Conservation (phyloP, 495 filamentous ascomycete species). For the Xylaria cubensis region DNA sequence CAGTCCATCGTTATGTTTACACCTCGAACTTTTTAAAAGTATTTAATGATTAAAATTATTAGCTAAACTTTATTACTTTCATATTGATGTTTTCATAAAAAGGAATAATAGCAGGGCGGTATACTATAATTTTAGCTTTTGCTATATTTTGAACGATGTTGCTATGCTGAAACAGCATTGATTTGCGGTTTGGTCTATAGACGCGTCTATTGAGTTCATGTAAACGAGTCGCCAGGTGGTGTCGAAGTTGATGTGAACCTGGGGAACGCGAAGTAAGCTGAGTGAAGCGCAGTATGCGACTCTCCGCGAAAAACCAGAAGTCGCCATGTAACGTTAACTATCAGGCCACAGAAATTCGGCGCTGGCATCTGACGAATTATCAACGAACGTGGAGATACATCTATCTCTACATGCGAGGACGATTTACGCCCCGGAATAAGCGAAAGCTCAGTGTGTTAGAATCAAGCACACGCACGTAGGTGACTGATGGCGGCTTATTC, state of each 20-base stretch:
- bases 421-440: background rate
- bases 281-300: background rate
- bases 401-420: background rate
- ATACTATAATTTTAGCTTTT: too few relatives aligned
- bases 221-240: background rate
- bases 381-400: background rate
- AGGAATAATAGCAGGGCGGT: too few relatives aligned
- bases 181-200: background rate
- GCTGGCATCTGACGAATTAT: background rate
- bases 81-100: too few relatives aligned
- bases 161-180: too few relatives aligned
- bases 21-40: too few relatives aligned
- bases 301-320: background rate
- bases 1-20: too few relatives aligned
- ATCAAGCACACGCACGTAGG: background rate
- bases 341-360: background rate
- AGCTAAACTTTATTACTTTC: too few relatives aligned
- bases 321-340: background rate
- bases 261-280: background rate
- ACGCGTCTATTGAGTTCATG: background rate
- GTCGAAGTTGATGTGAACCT: background rate
- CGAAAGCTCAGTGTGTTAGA: slow-evolving; percentile 5
- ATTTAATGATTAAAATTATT: too few relatives aligned
- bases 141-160: too few relatives aligned
- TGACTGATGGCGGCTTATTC: background rate